These are phyloP conservation scores for Fusarium piperis DNA, from an alignment of 2,329 filamentous ascomycete species.

Conservation along the genomic window DNA sequence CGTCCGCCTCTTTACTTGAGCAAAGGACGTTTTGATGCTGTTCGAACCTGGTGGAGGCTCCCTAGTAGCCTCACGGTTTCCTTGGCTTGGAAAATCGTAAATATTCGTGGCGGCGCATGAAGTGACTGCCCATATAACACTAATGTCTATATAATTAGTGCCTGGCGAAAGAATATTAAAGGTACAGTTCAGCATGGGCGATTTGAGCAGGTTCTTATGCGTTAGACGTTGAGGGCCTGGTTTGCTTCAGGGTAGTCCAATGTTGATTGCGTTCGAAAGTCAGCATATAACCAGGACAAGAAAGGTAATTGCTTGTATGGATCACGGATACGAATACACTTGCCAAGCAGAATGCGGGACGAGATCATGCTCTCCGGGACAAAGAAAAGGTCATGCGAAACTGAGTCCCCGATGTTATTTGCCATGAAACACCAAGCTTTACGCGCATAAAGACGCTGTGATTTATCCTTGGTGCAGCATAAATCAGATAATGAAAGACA, in stretches of 20 bases:
- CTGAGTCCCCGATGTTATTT: no score
- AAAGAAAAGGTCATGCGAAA: background rate
- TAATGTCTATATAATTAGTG: no score
- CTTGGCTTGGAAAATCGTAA: background rate
- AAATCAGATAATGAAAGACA: background rate
- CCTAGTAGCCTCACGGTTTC: background rate
- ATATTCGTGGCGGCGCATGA: background rate
- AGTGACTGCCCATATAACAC: background rate
- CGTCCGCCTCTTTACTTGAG: background rate
- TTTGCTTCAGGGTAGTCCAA: background rate
- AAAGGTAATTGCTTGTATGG: background rate
- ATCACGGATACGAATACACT: background rate
- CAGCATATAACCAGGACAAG: background rate
- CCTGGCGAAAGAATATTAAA: background rate
- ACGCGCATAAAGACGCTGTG: background rate
- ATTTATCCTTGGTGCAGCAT: background rate
- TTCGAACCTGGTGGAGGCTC: background rate
- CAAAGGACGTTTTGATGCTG: background rate
- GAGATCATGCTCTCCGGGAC: background rate
- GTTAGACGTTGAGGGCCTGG: background rate
- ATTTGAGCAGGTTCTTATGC: background rate
- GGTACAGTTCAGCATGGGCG: no score
- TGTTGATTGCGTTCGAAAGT: background rate
- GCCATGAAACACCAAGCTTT: background rate
- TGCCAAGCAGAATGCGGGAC: background rate